Base-by-base conservation (phyloP, 2,329 filamentous ascomycete species). In the Ceratocystis variospora region DNA sequence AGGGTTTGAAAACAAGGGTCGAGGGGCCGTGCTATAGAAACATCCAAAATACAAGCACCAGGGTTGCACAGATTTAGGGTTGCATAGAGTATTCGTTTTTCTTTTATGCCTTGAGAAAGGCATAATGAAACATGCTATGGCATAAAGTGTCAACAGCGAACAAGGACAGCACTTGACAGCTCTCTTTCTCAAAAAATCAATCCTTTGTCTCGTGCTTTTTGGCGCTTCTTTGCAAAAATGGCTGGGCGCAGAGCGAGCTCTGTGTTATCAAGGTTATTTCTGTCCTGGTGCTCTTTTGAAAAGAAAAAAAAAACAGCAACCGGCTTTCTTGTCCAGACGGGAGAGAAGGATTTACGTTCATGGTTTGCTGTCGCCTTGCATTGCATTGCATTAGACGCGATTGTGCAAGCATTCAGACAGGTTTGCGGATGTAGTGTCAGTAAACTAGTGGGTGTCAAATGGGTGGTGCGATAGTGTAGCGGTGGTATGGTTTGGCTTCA, bases 61-160 rank as follows among this genome's bases (percentile, higher is more conserved):
- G 37, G 37, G 37, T 41, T 41, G 10, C 4, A 12, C 37, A 41
- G 10, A 25, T 59, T 59, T 59, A 59, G 55, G 55, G 55, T 59
- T 59, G 55, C 33, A 59, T 59, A 33, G 17, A 41, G 37, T 41
- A 10, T 41, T 41, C 3, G 12, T 41, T 41, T 41, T 41, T 41
- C 37, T 37, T 41, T 41, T 41, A 41, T 41, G 37, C 37, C 37
- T 41, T 41, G 37, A 15, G 37, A 3, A 50, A 50, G 46, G 46
- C 46, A 50, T 50, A 50, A 50, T n/a, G 22, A 50, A 50, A n/a
- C 37, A 12, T 19, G 46, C 46, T 22, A 25, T 59, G 55, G 55
- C 55, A 59, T 59, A 59, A 59, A 59, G 28, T 59, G 55, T 59
- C 55, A 59, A n/a, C 10, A 41, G 37, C 37, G 37, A 41, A 41